Percentiles rank a stretch among this genome's conserved stretches.
These are phyloP conservation scores for Magnolia changhungtana DNA, from an alignment of 164 flowering plant species.

Conservation along the genomic window DNA sequence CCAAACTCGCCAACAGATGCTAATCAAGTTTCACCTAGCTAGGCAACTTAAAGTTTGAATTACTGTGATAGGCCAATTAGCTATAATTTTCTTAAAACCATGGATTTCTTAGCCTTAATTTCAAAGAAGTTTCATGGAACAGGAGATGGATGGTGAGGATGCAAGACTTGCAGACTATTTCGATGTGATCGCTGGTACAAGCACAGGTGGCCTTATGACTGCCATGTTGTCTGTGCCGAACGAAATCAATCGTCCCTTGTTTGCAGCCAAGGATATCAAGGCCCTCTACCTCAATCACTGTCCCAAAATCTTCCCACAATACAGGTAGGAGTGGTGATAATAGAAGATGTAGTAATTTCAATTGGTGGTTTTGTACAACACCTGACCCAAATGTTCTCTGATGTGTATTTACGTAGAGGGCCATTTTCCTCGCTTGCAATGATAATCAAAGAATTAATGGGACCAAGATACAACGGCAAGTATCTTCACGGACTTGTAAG, in stretches of 20 bases:
- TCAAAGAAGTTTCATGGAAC: not conserved
- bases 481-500: conserved; percentile 26
- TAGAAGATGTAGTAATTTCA: not conserved
- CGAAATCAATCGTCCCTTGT: conserved; percentile 28
- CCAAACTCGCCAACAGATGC: not conserved
- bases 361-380: no score
- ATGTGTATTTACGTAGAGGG: conserved; percentile 14
- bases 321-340: conserved; percentile 9
- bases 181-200: conserved; percentile 45
- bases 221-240: conserved; percentile 42
- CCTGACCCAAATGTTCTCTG: not conserved
- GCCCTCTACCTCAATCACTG: conserved; percentile 30
- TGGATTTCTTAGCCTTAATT: not conserved
- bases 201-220: conserved; percentile 41
- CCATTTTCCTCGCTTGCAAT: conserved; percentile 16
- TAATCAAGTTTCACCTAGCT: not conserved
- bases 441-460: conserved; percentile 7
- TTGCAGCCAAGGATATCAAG: conserved; percentile 33
- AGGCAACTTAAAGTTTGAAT: not conserved
- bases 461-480: conserved; percentile 44
- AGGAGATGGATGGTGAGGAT: conserved; percentile 38
- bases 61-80: no score
- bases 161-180: conserved; percentile 47
- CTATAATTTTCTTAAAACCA: not conserved
- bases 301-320: conserved; percentile 40